A percentile compares a stretch with the other conserved stretches of the same genome.
phyloP scores from a whole-genome alignment of 164 flowering plant species.

The Kalanchoe fedtschenkoi region DNA sequence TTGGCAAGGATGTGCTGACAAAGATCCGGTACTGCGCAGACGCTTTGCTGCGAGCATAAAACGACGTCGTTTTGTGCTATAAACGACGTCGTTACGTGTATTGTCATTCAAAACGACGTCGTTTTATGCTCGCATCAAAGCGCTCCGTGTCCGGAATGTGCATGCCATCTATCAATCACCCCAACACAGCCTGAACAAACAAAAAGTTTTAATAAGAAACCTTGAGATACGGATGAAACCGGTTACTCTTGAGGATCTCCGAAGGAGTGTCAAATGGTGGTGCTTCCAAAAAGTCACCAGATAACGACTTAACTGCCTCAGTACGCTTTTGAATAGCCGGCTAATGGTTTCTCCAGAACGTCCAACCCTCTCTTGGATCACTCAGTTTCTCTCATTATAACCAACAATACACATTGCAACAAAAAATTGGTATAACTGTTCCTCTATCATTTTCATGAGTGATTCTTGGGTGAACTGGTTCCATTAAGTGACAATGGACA shows the following conservation, averaged over 20 bases:
- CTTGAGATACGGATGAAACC: conserved; percentile 63
- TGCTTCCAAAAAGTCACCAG: conserved; percentile 47
- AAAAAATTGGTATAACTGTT: conserved; percentile 65
- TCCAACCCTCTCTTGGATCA: conserved; percentile 61
- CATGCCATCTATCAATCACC: conserved; percentile 61
- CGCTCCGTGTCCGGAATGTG: no score
- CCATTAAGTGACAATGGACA: no score
- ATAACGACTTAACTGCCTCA: conserved; percentile 68
- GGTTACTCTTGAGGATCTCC: conserved; percentile 32
- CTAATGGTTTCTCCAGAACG: conserved; percentile 84
- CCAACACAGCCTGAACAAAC: conserved; percentile 62
- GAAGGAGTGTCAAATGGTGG: conserved; percentile 37
- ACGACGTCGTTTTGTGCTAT: no score
- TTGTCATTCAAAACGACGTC: no score
- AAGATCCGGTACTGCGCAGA: no score
- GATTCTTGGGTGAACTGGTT: no score
- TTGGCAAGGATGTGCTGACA: no score
- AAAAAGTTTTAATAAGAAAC: conserved; percentile 15
- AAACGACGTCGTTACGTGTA: no score
- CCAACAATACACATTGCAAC: conserved; percentile 60
- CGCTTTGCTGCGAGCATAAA: no score
- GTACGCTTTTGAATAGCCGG: conserved; percentile 57
- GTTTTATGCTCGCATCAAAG: no score
- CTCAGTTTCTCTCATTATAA: conserved; percentile 68
- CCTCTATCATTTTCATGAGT: no score